Conservation (phyloP, 2,329 filamentous ascomycete genomes). For the Beauveria medogensis region DNA sequence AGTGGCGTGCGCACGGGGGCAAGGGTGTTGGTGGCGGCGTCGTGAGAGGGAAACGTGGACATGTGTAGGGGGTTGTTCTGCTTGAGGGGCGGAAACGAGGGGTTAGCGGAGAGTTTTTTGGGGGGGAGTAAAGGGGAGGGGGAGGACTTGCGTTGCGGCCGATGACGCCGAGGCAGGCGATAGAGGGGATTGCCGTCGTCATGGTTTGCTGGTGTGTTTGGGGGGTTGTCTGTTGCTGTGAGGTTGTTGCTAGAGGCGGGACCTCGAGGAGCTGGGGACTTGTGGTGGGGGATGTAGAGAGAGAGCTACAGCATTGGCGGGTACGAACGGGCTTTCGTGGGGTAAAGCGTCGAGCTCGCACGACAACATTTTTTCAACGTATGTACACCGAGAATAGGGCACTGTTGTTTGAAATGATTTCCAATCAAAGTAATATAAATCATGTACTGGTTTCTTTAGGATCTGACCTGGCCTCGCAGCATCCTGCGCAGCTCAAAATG, state of each 20-base stretch:
- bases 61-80: constrained; percentile 97
- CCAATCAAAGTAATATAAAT: neutral
- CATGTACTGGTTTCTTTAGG: neutral
- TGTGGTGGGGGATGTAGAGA: neutral
- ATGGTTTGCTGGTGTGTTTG: constrained; percentile 27
- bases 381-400: neutral
- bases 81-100: neutral
- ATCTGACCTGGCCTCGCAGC: neutral
- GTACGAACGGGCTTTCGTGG: neutral
- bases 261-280: neutral
- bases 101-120: too few relatives aligned
- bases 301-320: neutral
- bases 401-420: neutral
- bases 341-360: too few relatives aligned
- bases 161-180: constrained; percentile 89
- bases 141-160: constrained; percentile 68
- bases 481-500: neutral
- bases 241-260: neutral
- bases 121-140: neutral
- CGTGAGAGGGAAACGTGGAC: constrained; percentile 74
- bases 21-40: constrained; percentile 43
- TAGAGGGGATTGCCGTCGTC: constrained; percentile 62
- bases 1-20: constrained; percentile 61
- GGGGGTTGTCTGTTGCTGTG: neutral
- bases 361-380: too few relatives aligned